Conservation (phyloP, 257 asterid species). For the Penstemon barbatus region DNA sequence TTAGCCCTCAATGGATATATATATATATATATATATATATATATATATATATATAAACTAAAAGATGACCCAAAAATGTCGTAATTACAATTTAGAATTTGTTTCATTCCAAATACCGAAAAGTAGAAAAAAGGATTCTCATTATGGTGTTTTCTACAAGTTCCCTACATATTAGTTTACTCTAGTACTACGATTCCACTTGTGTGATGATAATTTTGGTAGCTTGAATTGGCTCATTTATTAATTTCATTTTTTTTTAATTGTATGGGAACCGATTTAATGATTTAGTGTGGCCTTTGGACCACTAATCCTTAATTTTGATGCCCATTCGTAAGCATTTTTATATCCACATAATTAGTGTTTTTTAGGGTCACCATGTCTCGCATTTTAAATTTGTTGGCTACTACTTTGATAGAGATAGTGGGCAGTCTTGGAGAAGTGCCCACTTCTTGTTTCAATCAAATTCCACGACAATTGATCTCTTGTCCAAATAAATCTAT, state of each 20-base stretch:
- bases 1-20: neutral
- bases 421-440: conserved; percentile 3
- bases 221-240: conserved; percentile 11
- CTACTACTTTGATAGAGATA: conserved; percentile 18
- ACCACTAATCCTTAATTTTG: conserved; percentile 25
- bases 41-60: no score
- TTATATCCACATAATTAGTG: conserved; percentile 6
- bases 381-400: neutral
- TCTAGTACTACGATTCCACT: conserved; percentile 10
- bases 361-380: conserved; percentile 32
- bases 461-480: neutral
- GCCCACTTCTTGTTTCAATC: conserved; percentile 21
- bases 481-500: neutral
- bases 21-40: neutral
- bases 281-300: conserved; percentile 21
- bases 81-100: neutral
- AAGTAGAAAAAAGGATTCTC: conserved; percentile 17
- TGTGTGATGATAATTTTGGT: conserved; percentile 21
- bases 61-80: conserved; percentile 4
- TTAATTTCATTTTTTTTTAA: neutral
- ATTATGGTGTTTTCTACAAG: conserved; percentile 29
- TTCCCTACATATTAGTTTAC: conserved; percentile 16
- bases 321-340: conserved; percentile 27
- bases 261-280: conserved; percentile 13
- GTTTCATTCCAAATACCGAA: conserved; percentile 24